These are phyloP conservation scores for Colletotrichum plurivorum DNA, from an alignment of 2,329 filamentous ascomycete genomes.

Conservation along the genomic window DNA sequence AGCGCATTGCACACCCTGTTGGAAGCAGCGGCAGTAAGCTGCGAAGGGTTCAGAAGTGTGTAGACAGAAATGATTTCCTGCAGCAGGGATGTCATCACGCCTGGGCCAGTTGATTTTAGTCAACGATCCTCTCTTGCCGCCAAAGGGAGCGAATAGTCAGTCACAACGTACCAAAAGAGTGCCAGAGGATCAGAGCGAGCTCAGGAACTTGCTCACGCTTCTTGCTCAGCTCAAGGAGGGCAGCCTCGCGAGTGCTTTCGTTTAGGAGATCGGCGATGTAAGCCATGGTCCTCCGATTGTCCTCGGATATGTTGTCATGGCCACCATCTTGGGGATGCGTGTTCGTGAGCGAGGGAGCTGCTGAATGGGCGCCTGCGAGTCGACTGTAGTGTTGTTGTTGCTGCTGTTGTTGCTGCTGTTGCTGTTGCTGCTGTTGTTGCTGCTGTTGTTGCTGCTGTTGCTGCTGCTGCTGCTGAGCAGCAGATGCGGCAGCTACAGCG, in stretches of 20 bases:
- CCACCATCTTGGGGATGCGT: conserved; percentile 67
- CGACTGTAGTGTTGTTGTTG: conserved; percentile 78
- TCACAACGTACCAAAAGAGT: conserved; percentile 86
- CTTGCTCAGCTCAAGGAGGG: conserved; percentile 95
- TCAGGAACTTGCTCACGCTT: conserved; percentile 98
- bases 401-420: conserved; percentile 66
- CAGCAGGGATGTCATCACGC: conserved; percentile 96
- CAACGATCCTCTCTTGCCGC: too few relatives aligned
- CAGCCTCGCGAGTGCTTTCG: conserved; percentile 88
- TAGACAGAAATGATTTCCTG: conserved; percentile 99
- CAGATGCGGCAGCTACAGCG: conserved; percentile 67
- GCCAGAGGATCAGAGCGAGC: conserved; percentile 95
- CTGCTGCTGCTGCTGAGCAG: conserved; percentile 64
- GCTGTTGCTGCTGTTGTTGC: conserved; percentile 55
- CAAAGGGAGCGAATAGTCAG: too few relatives aligned
- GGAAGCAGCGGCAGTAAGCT: conserved; percentile 96
- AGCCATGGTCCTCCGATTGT: conserved; percentile 91
- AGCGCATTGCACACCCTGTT: conserved; percentile 98
- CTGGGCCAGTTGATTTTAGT: conserved; percentile 58
- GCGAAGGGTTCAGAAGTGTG: conserved; percentile 94
- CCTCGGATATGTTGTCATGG: conserved; percentile 83
- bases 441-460: conserved; percentile 67
- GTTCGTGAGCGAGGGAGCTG: conserved; percentile 59
- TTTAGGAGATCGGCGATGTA: conserved; percentile 95
- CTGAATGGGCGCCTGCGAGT: conserved; percentile 76